Evolutionary conservation across 176 grass and related monocot species (phyloP), one percentile per base, ranked within the genome.

Genomic region (Juncus inflexus): DNA sequence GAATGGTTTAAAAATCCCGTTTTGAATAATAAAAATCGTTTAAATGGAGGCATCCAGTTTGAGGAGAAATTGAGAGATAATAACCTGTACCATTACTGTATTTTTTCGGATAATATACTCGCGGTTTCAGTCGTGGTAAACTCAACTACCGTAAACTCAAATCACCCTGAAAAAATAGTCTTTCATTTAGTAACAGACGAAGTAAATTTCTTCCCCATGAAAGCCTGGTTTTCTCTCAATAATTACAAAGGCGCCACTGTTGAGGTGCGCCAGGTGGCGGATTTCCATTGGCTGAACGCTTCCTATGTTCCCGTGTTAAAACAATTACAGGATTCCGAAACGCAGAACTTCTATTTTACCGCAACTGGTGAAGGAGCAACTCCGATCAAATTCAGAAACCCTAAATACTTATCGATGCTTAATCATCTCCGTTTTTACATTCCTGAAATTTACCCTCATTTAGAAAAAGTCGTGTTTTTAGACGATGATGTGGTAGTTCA

Each of bases 371-470:
- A 65, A 60, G 80, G 78, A 0, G 76, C 67, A 50, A 99, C 85
- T 35, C 94, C 94, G 42, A 78, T 99, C 61, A 99, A 99, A 72
- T 99, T 99, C 75, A 86, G 94, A 77, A 99, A 99, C 58, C 94
- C 94, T 14, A 99, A 99, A 75, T 99, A 92, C 75, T 52, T 99
- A 15, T 99, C 94, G 15, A 92, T 99, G 94, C 85, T 99, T 56
- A 99, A 99, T 74, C 94, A 99, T 64, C 42, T 99, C 38, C 83
- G 89, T 53, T 99, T 99, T 75, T 99, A 99, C 58, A 99, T 99
- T 53, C 94, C 94, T 5, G 88, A 92, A 84, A 87, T 99, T 42
- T 99, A 92, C n/a, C 89, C 94, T 35, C 83, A 84, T 43, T 75
- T 99, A 61, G 64, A 66, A 73, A 99, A 90, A 64, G 89, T 99